Evolutionary conservation across 176 grass and related monocot species (phyloP).

Genomic region (Oryza meridionalis): DNA sequence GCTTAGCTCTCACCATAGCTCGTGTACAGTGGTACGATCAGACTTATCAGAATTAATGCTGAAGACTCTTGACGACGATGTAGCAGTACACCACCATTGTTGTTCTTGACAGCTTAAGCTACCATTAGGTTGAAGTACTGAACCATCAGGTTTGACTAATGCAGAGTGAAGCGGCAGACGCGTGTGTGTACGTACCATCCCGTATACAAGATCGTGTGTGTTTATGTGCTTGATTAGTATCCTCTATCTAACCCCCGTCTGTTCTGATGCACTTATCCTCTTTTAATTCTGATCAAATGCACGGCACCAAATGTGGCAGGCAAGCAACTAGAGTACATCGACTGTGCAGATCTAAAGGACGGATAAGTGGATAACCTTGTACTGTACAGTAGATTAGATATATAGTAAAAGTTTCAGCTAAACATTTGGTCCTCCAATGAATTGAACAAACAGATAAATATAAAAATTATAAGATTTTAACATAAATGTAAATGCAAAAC

Average conservation of each 20-base stretch:
- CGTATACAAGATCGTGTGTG: neutral
- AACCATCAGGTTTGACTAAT: neutral
- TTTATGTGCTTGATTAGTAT: neutral
- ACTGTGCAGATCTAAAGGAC: neutral
- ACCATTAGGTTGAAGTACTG: neutral
- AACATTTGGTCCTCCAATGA: too few species aligned
- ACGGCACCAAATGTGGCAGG: neutral
- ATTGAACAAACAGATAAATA: too few species aligned
- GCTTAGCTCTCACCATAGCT: neutral
- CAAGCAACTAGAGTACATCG: neutral
- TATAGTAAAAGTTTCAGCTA: too few species aligned
- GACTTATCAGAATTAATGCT: too few species aligned
- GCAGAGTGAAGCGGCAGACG: neutral
- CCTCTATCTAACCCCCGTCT: neutral
- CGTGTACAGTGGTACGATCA: neutral
- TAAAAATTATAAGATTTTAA: too few species aligned
- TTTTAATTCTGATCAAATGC: neutral
- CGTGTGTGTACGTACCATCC: neutral
- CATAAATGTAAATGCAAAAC: too few species aligned
- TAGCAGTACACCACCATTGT: neutral
- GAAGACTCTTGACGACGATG: too few species aligned
- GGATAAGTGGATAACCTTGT: neutral
- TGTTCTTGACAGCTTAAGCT: neutral
- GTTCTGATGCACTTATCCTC: neutral
- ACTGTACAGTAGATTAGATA: neutral